phyloP scores from a whole-genome alignment of 2,329 filamentous ascomycete genomes.

The Zalaria sp. region DNA sequence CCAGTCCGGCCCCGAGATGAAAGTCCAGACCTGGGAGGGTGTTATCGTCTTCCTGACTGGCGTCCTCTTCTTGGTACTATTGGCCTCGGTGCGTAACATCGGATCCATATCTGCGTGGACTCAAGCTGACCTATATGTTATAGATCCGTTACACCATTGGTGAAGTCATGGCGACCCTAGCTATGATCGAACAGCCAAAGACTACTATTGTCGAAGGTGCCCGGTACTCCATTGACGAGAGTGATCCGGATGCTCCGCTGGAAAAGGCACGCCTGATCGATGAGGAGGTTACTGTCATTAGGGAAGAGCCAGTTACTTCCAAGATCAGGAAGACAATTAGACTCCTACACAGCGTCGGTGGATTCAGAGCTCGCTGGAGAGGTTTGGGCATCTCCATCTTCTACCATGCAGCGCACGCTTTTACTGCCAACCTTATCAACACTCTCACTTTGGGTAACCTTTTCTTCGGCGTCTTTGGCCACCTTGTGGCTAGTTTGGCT shows the following conservation, averaged over 20 bases:
- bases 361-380: conserved; percentile 21
- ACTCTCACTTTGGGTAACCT: conserved; percentile 25
- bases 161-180: conserved; percentile 44
- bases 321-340: conserved; percentile 43
- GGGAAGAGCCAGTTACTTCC: conserved; percentile 45
- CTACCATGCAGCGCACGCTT: conserved; percentile 18
- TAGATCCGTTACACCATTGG: conserved; percentile 42
- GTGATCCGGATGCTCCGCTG: conserved; percentile 31
- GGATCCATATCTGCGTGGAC: background rate
- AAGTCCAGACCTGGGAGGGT: conserved; percentile 12
- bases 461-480: conserved; percentile 29
- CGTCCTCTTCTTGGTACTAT: conserved; percentile 25
- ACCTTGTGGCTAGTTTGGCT: conserved; percentile 44
- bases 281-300: conserved; percentile 30
- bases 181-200: conserved; percentile 48
- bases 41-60: conserved; percentile 20
- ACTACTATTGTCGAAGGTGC: conserved; percentile 27
- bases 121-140: background rate
- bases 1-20: conserved; percentile 9
- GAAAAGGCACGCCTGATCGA: conserved; percentile 24
- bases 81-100: conserved; percentile 23
- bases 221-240: conserved; percentile 36
- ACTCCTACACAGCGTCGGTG: conserved; percentile 38
- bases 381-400: conserved; percentile 18
- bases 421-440: conserved; percentile 25